Base-by-base conservation (phyloP, 306 rosid species). In the Heteromeles arbutifolia region DNA sequence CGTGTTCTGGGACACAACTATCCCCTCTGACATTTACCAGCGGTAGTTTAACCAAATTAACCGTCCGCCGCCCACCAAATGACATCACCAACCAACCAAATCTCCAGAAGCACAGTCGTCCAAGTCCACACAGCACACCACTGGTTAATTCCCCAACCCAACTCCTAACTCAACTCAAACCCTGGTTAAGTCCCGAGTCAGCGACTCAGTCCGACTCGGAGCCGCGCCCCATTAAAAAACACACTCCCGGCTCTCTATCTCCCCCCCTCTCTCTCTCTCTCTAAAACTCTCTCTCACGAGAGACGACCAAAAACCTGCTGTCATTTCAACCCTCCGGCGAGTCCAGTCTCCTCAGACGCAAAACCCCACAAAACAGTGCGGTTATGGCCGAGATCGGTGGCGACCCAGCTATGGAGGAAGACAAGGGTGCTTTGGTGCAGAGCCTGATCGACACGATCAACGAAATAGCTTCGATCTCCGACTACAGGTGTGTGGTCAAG, bases 401-500 rank as follows among this genome's bases (percentile, higher is more conserved):
- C 4, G 34, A 34, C 29, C 29, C 45, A n/a, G 79, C 70, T 44
- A 95, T 92, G 99, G 99, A 84, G 80, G 90, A 82, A 1, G 97
- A 92, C 25, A 85, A 76, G 80, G 86, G 85, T 7, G 87, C 63
- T 34, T 54, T 83, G 70, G 84, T 73, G 11, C 81, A 80, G 82
- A 83, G 73, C 56, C 69, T 88, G 86, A 88, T 96, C 37, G 96
- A 90, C 61, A 43, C 67, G 32, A 88, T 92, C 65, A 88, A 83
- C 37, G 98, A 89, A 78, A 89, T 92, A 28, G 88, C 90, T 18
- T 74, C 84, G 84, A 92, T 96, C 90, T 90, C 96, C 10, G 97
- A 96, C 52, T 96, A 84, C 87, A 81, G 91, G 62, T 85, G 79
- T 67, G 67, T 87, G 76, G 91, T 96, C 45, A 96, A 96, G 93